phyloP scores from a whole-genome alignment of 1,284 basidiomycete species.

The Sporisorium exsertum region DNA sequence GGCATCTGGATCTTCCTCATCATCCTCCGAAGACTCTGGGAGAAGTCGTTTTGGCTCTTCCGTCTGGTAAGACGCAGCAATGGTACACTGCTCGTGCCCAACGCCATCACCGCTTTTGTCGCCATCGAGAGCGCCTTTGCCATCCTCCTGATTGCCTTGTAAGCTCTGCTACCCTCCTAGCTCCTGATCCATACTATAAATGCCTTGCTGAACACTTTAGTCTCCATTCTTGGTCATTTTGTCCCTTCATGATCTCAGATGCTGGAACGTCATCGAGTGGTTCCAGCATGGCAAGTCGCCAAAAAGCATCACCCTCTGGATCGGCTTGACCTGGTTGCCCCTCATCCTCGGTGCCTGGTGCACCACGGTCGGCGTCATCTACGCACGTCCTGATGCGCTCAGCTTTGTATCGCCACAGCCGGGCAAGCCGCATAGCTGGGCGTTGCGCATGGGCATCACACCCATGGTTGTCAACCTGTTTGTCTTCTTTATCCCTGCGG shows the following conservation, averaged over 20 bases:
- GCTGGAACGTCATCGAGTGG: slow-evolving; percentile 31
- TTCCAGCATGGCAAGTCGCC: slow-evolving; percentile 24
- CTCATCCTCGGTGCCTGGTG: slow-evolving; percentile 36
- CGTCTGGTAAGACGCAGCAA: slow-evolving; percentile 25
- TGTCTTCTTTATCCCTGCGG: slow-evolving; percentile 24
- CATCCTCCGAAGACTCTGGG: slow-evolving; percentile 28
- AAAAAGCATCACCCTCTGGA: slow-evolving; percentile 36
- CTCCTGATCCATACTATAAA: neutral
- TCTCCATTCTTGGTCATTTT: neutral
- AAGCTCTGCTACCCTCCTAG: neutral
- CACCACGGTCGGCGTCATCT: slow-evolving; percentile 33
- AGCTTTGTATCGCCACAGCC: slow-evolving; percentile 37
- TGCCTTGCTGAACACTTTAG: neutral
- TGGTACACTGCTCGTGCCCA: slow-evolving; percentile 42
- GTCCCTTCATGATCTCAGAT: slow-evolving; percentile 5
- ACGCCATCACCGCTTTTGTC: slow-evolving; percentile 33
- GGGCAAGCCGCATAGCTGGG: slow-evolving; percentile 20
- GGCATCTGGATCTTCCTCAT: slow-evolving; percentile 35
- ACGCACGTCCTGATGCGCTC: slow-evolving; percentile 38
- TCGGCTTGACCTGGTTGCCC: slow-evolving; percentile 34
- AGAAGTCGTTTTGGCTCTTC: slow-evolving; percentile 44
- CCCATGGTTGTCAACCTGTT: slow-evolving; percentile 27
- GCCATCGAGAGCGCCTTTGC: slow-evolving; percentile 30
- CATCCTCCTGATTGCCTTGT: slow-evolving; percentile 34
- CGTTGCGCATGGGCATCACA: slow-evolving; percentile 32